Base-by-base conservation (phyloP, 768 basidiomycete species). In the Mrakia gelida region DNA sequence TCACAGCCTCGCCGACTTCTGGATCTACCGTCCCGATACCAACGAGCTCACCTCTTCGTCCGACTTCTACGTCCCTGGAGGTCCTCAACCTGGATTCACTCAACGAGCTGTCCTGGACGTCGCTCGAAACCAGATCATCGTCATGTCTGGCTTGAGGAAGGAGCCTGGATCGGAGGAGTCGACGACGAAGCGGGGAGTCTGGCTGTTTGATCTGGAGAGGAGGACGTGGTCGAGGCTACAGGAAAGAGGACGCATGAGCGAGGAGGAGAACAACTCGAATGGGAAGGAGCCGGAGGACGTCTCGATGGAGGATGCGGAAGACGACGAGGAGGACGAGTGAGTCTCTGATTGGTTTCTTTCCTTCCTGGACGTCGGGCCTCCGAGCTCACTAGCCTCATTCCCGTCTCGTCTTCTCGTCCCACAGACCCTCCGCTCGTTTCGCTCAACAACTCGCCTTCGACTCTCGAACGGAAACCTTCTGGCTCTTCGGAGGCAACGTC, bases 1-100 rank as follows among this genome's bases (percentile, higher is more conserved):
- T 43, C 18, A 0, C 76, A 77, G 76, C n/a, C 71, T 77, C 18
- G 11, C 76, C n/a, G 76, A 77, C 62, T 63, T 72, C 38, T 77
- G 76, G 76, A 41, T 45, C 54, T 63, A 62, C 30, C 49, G n/a
- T 3, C 32, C 65, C 18, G 63, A 75, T 49, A 70, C 70, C 9
- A 54, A 77, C 49, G 28, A 18, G 5, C 62, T 72, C 34, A 32
- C 28, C 28, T 71, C 54, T 23, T n/a, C 49, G 6, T 59, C 76
- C 54, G 71, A 77, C 71, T 77, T 71, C 70, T 62, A 38, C 30
- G 23, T 41, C 28, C 43, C 41, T 45, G 43, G 63, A 11, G 76
- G 76, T 43, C 76, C 76, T 3, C 56, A 71, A 15, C 76, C 76
- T 8, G 76, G 54, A 5, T 77, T 77, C 59, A 77, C 76, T 43